Evolutionary conservation across 192 early-diverging fungal genomes (phyloP), one percentile per base, ranked within the genome.

Genomic region (Coemansia sp.): DNA sequence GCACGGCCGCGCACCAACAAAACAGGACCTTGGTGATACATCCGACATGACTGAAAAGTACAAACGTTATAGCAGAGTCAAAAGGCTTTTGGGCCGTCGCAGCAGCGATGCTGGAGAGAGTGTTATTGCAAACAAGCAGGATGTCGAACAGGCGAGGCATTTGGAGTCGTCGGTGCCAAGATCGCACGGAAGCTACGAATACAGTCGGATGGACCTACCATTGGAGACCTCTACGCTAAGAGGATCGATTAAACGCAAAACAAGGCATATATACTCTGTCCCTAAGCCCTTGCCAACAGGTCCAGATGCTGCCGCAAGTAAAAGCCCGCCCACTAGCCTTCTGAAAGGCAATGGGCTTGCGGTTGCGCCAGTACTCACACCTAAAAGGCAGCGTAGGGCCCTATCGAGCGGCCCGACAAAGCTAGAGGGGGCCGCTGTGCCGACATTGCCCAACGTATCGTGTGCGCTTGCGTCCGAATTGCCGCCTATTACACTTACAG

Each of bases 11-110:
- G 46, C 46, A 2, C 74, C 79, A 9, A 71, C 67, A n/a, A 76
- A 76, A 15, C 41, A 43, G 18, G 79, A 82, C 45, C 61, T 82
- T 26, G 14, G 43, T 9, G 64, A 66, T 21, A 63, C 51, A 10
- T 71, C 74, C 18, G 71, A 76, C 12, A 68, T 82, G 57, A 68
- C 71, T 1, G 45, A 63, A 57, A 82, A 82, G 58, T 82, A 82
- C 68, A 67, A 67, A n/a, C 39, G 59, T 16, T 82, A 82, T 48
- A 76, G 79, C 71, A 69, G 61, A 34, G 60, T 82, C 26, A 82
- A 82, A 51, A 67, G 24, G 44, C 23, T 33, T 10, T 26, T 59
- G 24, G 34, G 61, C 12, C 12, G 38, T 10, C 15, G 55, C 33
- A 18, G 48, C 30, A 48, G 66, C 23, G 49, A 34, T 26, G 24